Percentiles rank a stretch among this genome's conserved stretches.
Evolutionary conservation across 306 rosid genomes (phyloP).

Genomic region (Herpetospermum pedunculosum): DNA sequence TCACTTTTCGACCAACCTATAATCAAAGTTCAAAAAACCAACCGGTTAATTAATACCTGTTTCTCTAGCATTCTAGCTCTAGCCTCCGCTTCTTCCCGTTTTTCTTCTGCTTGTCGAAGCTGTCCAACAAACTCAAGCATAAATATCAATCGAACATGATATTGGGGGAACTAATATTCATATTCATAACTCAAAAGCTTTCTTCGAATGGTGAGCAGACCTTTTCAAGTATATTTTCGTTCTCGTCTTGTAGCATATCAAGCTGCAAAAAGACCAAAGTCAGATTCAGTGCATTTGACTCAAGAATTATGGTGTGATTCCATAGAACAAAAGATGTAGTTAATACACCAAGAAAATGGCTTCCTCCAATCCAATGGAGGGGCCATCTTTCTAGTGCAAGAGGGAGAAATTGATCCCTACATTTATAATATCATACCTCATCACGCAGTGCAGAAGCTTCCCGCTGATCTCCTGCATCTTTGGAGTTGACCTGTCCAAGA

Average conservation of each 20-base stretch:
- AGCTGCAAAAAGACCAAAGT: constrained; percentile 53
- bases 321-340: background rate
- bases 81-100: constrained; percentile 73
- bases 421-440: constrained; percentile 44
- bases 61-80: constrained; percentile 84
- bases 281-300: constrained; percentile 16
- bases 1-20: background rate
- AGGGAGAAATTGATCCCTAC: constrained; percentile 7
- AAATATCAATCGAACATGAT: constrained; percentile 15
- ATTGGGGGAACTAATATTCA: background rate
- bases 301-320: background rate
- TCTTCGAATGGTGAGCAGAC: constrained; percentile 25
- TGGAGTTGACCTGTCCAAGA: constrained; percentile 35
- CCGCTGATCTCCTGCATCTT: constrained; percentile 55
- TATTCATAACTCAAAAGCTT: background rate
- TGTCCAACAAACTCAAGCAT: constrained; percentile 28
- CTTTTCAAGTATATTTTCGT: constrained; percentile 50
- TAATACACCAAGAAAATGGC: background rate
- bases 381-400: background rate
- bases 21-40: background rate
- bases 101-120: constrained; percentile 78
- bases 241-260: constrained; percentile 91
- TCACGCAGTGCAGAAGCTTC: constrained; percentile 97
- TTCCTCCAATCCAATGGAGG: background rate
- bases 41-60: constrained; percentile 42